Conservation (phyloP, 768 basidiomycete species). For the Podaxis sp. region DNA sequence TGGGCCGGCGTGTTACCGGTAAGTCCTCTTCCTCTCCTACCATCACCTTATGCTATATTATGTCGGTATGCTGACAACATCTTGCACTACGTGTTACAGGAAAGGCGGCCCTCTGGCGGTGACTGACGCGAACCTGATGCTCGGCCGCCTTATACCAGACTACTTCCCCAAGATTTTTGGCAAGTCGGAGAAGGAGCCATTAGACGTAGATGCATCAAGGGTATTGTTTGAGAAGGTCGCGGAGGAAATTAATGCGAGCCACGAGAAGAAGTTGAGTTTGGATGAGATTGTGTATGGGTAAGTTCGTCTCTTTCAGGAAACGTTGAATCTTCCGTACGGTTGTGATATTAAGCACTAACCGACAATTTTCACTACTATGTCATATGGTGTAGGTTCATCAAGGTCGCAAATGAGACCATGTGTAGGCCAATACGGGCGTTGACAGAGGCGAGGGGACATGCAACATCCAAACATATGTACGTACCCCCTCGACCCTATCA, state of each 20-base stretch:
- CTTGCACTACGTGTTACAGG: slow-evolving; percentile 32
- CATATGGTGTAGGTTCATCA: slow-evolving; percentile 68
- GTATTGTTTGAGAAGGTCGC: slow-evolving; percentile 67
- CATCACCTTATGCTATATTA: background rate
- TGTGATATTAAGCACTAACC: background rate
- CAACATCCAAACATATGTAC: slow-evolving; percentile 71
- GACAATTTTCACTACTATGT: too few relatives aligned
- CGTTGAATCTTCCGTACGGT: background rate
- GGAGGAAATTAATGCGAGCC: slow-evolving; percentile 65
- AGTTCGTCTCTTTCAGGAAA: slow-evolving; percentile 19
- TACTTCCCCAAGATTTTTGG: slow-evolving; percentile 97
- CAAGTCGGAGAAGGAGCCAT: slow-evolving; percentile 77
- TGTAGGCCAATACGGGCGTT: slow-evolving; percentile 87
- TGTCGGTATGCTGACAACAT: too few relatives aligned
- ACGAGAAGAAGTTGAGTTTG: slow-evolving; percentile 55
- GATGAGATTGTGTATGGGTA: slow-evolving; percentile 92
- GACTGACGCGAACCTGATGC: slow-evolving; percentile 89
- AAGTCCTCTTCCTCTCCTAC: slow-evolving; percentile 15
- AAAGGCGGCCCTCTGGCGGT: slow-evolving; percentile 92
- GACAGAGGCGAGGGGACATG: slow-evolving; percentile 87
- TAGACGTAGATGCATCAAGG: slow-evolving; percentile 73
- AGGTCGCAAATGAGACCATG: slow-evolving; percentile 98
- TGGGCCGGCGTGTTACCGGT: slow-evolving; percentile 91
- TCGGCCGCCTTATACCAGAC: slow-evolving; percentile 85
- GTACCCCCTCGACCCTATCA: slow-evolving; percentile 13